Conservation (phyloP, 495 filamentous ascomycete genomes). For the Recurvomyces mirabilis region DNA sequence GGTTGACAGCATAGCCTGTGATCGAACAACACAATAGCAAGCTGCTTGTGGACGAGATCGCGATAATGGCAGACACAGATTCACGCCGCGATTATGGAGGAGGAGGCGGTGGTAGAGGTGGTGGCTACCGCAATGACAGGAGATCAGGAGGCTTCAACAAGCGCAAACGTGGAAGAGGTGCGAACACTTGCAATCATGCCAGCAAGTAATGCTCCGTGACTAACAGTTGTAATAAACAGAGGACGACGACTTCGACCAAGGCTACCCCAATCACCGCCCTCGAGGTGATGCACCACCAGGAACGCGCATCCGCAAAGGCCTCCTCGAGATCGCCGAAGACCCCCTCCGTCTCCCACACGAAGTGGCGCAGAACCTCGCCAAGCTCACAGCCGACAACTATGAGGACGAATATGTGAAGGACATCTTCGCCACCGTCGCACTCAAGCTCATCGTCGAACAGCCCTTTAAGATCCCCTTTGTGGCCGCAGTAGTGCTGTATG, state of each 20-base stretch:
- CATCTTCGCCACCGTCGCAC: slow-evolving; percentile 56
- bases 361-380: slow-evolving; percentile 64
- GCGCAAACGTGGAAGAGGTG: slow-evolving; percentile 56
- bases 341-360: slow-evolving; percentile 51
- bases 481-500: slow-evolving; percentile 63
- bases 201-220: too few species aligned
- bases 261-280: slow-evolving; percentile 45
- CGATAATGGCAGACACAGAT: slow-evolving; percentile 20
- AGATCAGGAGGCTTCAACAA: too few species aligned
- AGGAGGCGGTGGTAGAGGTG: slow-evolving; percentile 27
- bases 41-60: not conserved
- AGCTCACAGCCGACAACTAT: slow-evolving; percentile 62
- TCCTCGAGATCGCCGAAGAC: slow-evolving; percentile 20
- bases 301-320: slow-evolving; percentile 7
- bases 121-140: slow-evolving; percentile 39
- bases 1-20: too few species aligned
- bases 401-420: slow-evolving; percentile 64
- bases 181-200: too few species aligned
- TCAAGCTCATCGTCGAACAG: slow-evolving; percentile 77
- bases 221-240: slow-evolving; percentile 37
- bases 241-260: slow-evolving; percentile 65
- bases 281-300: slow-evolving; percentile 63
- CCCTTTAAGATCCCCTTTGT: slow-evolving; percentile 93
- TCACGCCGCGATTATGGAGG: slow-evolving; percentile 19
- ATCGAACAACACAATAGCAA: not conserved